Evolutionary conservation across 2,329 filamentous ascomycete genomes (phyloP), one percentile per base, ranked within the genome.

Genomic region (Penicillium occitanis): DNA sequence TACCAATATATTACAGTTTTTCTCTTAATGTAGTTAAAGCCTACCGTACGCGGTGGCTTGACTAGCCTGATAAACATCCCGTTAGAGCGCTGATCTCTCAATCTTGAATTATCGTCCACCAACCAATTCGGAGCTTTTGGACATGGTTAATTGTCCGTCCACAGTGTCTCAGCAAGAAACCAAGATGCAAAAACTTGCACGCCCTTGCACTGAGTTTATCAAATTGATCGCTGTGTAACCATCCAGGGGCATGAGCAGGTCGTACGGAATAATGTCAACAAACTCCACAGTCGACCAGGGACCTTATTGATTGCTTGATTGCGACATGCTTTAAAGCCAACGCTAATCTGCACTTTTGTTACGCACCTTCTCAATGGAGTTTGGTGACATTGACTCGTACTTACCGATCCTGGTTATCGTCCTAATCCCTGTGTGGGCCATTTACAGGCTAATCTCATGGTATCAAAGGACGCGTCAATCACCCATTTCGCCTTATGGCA

Each of bases 331-430:
- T 42, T 14, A 28, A 30, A 46, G 57, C 22, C 37, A 13, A 44
- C 48, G 61, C 48, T 53, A 63, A 42, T 28, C 50, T 40, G 37
- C 28, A 53, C 10, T 63, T 8, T 3, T 30, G 10, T 44, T 19
- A 58, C 25, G 51, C 62, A 64, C 62, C 62, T 64, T 64, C 62
- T 64, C 62, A 48, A 64, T 64, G 62, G 53, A 64, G 62, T 46
- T 48, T 64, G 62, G 62, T 58, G 40, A 11, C 42, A 28, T 64
- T 44, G 42, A 33, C 37, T 58, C 33, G 37, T 46, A 44, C 57
- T 30, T 55, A 28, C 25, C 40, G 37, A 46, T 48, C 22, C 62
- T 64, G 42, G 50, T 53, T 28, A 17, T 57, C 28, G 7, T 57
- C 51, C 22, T 64, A 19, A 46, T 64, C 25, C 17, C 30, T 64